Evolutionary conservation across 1,284 basidiomycete genomes (phyloP).

Genomic region (Mycosarcoma maydis): DNA sequence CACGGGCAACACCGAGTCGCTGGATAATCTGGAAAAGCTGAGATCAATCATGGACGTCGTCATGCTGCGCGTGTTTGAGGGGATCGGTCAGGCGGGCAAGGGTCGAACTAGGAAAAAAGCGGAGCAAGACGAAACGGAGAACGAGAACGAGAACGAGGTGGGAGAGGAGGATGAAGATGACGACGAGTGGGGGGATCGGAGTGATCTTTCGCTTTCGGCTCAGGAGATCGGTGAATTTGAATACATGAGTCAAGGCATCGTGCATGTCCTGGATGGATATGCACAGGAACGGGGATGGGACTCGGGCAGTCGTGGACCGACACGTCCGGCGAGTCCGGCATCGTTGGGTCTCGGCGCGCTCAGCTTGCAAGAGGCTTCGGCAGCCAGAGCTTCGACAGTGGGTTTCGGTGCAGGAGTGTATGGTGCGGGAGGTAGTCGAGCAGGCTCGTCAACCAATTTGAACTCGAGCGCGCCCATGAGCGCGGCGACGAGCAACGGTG

Average conservation of each 20-base stretch:
- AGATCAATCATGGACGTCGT: constrained; percentile 84
- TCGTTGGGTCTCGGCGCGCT: constrained; percentile 30
- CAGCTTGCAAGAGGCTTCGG: constrained; percentile 22
- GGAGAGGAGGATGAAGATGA: constrained; percentile 18
- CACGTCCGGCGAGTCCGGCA: constrained; percentile 35
- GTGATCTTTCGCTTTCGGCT: constrained; percentile 50
- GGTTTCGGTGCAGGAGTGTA: constrained; percentile 10
- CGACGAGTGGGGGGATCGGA: constrained; percentile 33
- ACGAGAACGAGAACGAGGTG: not conserved
- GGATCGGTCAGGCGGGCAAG: constrained; percentile 66
- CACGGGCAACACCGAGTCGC: constrained; percentile 75
- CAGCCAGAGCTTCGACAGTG: not conserved
- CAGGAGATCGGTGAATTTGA: constrained; percentile 62
- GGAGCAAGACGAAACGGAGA: not conserved
- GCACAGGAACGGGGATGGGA: constrained; percentile 44
- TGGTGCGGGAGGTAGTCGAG: constrained; percentile 17
- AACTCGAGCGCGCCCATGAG: constrained; percentile 15
- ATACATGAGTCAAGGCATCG: constrained; percentile 52
- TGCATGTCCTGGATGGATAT: constrained; percentile 57
- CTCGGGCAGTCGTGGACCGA: constrained; percentile 35
- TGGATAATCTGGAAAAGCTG: constrained; percentile 86
- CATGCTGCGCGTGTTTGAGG: constrained; percentile 91
- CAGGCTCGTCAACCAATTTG: constrained; percentile 20
- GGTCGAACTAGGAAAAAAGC: not conserved
- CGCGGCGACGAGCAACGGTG: constrained; percentile 30